Evolutionary conservation across 257 asterid genomes (phyloP).

Genomic region (Capsicum rhomboideum): DNA sequence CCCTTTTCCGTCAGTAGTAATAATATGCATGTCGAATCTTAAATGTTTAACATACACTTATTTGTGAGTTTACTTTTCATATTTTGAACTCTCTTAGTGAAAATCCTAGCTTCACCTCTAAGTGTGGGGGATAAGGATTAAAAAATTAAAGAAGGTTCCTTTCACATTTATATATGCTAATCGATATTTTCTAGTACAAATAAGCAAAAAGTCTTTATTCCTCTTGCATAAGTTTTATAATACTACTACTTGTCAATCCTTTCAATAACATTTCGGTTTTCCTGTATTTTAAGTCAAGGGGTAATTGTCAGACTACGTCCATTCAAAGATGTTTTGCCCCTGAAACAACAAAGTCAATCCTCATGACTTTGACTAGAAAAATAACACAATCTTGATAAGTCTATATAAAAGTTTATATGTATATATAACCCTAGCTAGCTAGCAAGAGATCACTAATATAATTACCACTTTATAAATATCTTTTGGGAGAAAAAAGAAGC

Average conservation of each 20-base stretch:
- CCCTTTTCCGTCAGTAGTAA: too few relatives aligned
- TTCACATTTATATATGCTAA: not conserved
- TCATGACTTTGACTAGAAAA: not conserved
- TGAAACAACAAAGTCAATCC: conserved; percentile 5
- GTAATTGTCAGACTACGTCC: not conserved
- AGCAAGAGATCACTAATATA: too few relatives aligned
- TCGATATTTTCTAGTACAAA: not conserved
- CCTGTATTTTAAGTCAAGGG: not conserved
- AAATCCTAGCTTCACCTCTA: too few relatives aligned
- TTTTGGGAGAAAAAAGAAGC: not conserved
- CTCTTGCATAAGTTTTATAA: not conserved
- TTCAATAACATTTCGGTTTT: not conserved
- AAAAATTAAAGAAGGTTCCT: not conserved
- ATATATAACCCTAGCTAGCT: not conserved
- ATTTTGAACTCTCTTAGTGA: too few relatives aligned
- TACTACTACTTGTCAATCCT: not conserved
- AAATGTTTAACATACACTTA: too few relatives aligned
- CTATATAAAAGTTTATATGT: not conserved
- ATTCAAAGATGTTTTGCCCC: not conserved
- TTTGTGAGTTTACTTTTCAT: too few relatives aligned
- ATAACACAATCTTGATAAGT: not conserved
- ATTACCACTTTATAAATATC: not conserved
- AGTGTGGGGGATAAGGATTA: not conserved
- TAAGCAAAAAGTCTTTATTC: not conserved
- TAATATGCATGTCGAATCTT: too few relatives aligned